Evolutionary conservation across 140 eudicot genomes (phyloP), one percentile per base, ranked within the genome.

Genomic region (Oenanthe javanica): DNA sequence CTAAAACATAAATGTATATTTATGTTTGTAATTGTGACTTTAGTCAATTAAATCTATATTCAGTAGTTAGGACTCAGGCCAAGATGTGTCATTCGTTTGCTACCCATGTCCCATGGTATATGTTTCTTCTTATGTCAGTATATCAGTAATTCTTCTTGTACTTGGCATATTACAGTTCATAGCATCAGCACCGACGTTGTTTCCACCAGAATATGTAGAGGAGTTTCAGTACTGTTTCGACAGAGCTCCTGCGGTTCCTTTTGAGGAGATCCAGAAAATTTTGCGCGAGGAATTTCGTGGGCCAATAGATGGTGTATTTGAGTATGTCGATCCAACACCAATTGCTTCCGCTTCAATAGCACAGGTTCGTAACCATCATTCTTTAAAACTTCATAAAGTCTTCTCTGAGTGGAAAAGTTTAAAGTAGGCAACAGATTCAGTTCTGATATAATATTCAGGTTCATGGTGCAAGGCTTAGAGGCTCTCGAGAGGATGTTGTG

Each of bases 321-420:
- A 94, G 79, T 94, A 86, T 85, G 84, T 94, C 63, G 96, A 94
- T 84, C 97, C 98, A 64, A 89, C 97, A 52, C 98, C 98, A 71
- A 71, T 94, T 81, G 98, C 98, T 46, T 92, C 97, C 40, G 98
- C 98, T 76, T 94, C 98, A 74, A 92, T 94, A 77, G 98, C 98
- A 74, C 98, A 94, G 97, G 98, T 94, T 57, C 3, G 54, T 77
- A 73, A 81, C 50, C 43, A 8, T 70, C 27, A 66, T n/a, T 66
- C 21, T 18, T 11, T 61, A 31, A 52, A 31, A 9, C 55, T 16
- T n/a, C 4, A 38, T 40, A 11, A 69, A 69, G 21, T 4, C 31
- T 31, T 69, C 74, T 3, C 15, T 66, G 7, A 14, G 9, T 27
- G 63, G 64, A 54, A 54, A 21, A 77, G 66, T 54, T 76, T 55